These are phyloP conservation scores for Aphanomyces stellatus DNA, from an alignment of 352 stramenopile species.

Conservation along the genomic window DNA sequence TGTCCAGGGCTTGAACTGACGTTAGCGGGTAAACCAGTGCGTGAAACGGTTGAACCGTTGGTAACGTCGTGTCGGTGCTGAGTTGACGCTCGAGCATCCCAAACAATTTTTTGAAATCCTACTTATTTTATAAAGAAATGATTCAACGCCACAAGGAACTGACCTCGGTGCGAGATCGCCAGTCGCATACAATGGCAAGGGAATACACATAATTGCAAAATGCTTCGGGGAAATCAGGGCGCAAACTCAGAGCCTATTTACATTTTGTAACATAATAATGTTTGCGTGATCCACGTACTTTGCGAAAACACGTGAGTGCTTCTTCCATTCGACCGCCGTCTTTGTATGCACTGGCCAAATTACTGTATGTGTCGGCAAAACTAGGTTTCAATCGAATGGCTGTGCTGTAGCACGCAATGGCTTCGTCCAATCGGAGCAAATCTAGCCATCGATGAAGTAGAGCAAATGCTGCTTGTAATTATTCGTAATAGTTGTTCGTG, in stretches of 20 bases:
- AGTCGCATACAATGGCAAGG: constrained; percentile 90
- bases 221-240: constrained; percentile 86
- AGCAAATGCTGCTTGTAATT: no score
- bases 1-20: constrained; percentile 67
- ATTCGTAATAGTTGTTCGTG: no score
- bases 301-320: constrained; percentile 89
- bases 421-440: constrained; percentile 76
- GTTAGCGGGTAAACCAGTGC: constrained; percentile 85
- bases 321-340: constrained; percentile 82
- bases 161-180: constrained; percentile 53
- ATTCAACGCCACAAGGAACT: background rate
- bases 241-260: constrained; percentile 73
- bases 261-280: no score
- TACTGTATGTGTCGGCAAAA: constrained; percentile 89
- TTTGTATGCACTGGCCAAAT: constrained; percentile 90
- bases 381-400: constrained; percentile 84
- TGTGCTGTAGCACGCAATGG: constrained; percentile 84
- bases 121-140: no score
- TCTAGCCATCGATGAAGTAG: constrained; percentile 28
- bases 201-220: constrained; percentile 91
- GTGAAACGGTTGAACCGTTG: constrained; percentile 90
- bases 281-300: no score
- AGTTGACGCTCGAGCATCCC: constrained; percentile 58
- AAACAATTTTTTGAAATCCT: constrained; percentile 64
- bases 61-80: constrained; percentile 46